phyloP scores from a whole-genome alignment of 2,329 filamentous ascomycete genomes.

The Ceratocystis lukuohia region DNA sequence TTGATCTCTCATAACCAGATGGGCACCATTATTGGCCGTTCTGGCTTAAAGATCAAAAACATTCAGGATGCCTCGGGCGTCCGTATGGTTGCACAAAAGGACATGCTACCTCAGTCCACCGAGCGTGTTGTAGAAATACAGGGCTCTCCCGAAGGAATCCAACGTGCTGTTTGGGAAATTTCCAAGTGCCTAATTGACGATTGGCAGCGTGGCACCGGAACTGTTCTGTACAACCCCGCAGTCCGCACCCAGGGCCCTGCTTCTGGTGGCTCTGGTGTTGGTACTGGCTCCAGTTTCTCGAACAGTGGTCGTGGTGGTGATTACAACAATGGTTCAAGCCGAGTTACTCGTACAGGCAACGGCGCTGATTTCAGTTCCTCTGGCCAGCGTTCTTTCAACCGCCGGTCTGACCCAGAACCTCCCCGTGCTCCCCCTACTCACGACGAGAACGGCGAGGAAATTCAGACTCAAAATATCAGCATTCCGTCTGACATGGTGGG shows the following conservation, averaged over 20 bases:
- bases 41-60: conserved; percentile 97
- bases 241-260: conserved; percentile 66
- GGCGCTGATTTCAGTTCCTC: conserved; percentile 94
- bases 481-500: conserved; percentile 99
- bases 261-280: conserved; percentile 36
- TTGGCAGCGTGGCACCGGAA: conserved; percentile 92
- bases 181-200: conserved; percentile 97
- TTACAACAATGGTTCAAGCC: conserved; percentile 47
- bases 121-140: conserved; percentile 96
- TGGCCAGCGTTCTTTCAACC: conserved; percentile 52
- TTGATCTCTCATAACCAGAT: conserved; percentile 99
- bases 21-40: conserved; percentile 96
- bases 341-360: conserved; percentile 90
- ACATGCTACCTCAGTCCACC: conserved; percentile 97
- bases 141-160: conserved; percentile 85
- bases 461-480: conserved; percentile 98
- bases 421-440: conserved; percentile 74
- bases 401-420: conserved; percentile 73
- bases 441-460: conserved; percentile 92
- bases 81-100: conserved; percentile 98
- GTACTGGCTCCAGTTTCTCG: conserved; percentile 26
- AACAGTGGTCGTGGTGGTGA: conserved; percentile 35
- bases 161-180: conserved; percentile 96
- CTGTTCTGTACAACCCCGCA: conserved; percentile 92
- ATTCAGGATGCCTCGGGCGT: conserved; percentile 95